Evolutionary conservation across 2,329 filamentous ascomycete species (phyloP).

Genomic region (Penicillium occitanis): DNA sequence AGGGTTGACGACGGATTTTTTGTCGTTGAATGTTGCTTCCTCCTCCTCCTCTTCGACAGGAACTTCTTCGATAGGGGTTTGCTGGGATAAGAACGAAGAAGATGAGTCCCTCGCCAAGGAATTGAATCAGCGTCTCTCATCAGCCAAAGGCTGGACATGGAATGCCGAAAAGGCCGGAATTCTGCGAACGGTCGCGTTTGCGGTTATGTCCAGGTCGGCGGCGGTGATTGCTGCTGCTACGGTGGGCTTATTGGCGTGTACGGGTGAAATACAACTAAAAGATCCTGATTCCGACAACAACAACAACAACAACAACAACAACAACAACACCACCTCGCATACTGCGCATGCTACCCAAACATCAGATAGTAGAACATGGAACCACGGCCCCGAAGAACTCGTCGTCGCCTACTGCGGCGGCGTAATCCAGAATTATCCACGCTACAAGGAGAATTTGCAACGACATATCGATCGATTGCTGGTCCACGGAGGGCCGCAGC

Average conservation of each 20-base stretch:
- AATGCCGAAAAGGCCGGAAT: slow-evolving; percentile 57
- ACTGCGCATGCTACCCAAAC: neutral
- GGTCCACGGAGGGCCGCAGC: slow-evolving; percentile 40
- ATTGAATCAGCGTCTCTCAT: slow-evolving; percentile 52
- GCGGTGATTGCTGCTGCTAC: slow-evolving; percentile 69
- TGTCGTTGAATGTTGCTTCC: slow-evolving; percentile 64
- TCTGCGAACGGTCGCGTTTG: slow-evolving; percentile 63
- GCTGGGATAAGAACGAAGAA: slow-evolving; percentile 30
- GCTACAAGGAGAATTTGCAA: slow-evolving; percentile 67
- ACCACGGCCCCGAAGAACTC: slow-evolving; percentile 54
- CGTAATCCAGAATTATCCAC: slow-evolving; percentile 72
- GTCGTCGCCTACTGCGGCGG: slow-evolving; percentile 76
- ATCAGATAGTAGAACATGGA: slow-evolving; percentile 27
- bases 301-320: neutral
- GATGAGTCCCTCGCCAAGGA: slow-evolving; percentile 46
- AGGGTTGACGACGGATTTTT: slow-evolving; percentile 25
- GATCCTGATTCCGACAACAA: neutral
- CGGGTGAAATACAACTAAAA: slow-evolving; percentile 59
- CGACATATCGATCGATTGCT: slow-evolving; percentile 61
- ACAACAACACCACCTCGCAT: neutral
- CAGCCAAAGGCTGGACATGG: slow-evolving; percentile 56
- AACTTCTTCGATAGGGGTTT: too few relatives aligned
- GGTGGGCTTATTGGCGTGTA: slow-evolving; percentile 64
- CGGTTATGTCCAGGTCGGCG: slow-evolving; percentile 68
- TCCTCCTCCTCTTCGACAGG: slow-evolving; percentile 25